These are phyloP conservation scores for Achlya hypogyna DNA, from an alignment of 352 stramenopile species.

Conservation along the genomic window DNA sequence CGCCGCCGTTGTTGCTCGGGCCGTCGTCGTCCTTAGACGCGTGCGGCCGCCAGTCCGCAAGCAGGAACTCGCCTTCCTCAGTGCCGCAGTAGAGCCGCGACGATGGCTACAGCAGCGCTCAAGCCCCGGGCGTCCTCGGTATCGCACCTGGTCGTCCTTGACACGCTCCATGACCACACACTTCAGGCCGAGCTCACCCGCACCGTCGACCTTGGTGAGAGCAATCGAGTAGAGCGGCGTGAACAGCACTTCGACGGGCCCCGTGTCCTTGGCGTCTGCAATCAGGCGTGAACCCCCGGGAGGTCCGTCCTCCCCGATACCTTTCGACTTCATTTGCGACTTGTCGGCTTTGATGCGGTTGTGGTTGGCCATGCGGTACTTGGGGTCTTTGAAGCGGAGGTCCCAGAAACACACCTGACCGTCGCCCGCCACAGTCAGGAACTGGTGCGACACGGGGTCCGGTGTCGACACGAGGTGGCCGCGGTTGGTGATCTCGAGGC, in stretches of 20 bases:
- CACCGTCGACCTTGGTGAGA: conserved; percentile 62
- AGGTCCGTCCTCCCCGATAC: no score
- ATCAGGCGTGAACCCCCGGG: no score
- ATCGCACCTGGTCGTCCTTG: conserved; percentile 36
- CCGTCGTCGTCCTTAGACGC: conserved; percentile 24
- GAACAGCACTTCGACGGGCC: conserved; percentile 58
- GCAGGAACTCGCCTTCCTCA: conserved; percentile 86
- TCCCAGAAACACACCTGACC: conserved; percentile 91
- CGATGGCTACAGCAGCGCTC: conserved; percentile 19
- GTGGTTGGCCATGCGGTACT: conserved; percentile 52
- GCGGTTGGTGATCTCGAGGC: conserved; percentile 83
- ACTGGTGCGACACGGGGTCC: conserved; percentile 69
- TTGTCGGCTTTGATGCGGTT: conserved; percentile 55
- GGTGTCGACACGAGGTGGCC: conserved; percentile 63
- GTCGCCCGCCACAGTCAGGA: conserved; percentile 87
- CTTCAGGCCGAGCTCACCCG: conserved; percentile 52
- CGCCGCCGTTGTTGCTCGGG: conserved; percentile 21
- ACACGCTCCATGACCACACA: conserved; percentile 57
- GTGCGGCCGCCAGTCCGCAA: conserved; percentile 81
- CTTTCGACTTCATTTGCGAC: conserved; percentile 5
- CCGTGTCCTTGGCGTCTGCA: conserved; percentile 42
- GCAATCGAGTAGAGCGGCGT: conserved; percentile 76
- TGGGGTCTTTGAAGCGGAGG: conserved; percentile 81
- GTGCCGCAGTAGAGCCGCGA: conserved; percentile 76
- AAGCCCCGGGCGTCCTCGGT: not conserved